A percentile compares a stretch with the other conserved stretches of the same genome.
These are phyloP conservation scores for Metschnikowia lachancei DNA, from an alignment of 805 yeast species.

Conservation along the genomic window DNA sequence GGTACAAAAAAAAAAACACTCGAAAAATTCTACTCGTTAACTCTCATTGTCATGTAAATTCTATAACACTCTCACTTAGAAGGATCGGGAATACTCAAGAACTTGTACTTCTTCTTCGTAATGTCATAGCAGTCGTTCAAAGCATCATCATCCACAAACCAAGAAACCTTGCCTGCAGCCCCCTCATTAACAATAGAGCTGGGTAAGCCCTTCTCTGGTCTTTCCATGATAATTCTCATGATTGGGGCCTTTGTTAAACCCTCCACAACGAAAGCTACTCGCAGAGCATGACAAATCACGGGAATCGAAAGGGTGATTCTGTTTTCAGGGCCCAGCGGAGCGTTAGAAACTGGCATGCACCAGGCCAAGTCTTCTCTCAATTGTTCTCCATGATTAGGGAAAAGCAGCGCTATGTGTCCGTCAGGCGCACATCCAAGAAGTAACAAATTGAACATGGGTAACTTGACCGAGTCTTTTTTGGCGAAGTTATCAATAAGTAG, in stretches of 20 bases:
- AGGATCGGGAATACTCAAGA: conserved; percentile 34
- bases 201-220: conserved; percentile 96
- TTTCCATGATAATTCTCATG: conserved; percentile 86
- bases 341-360: conserved; percentile 90
- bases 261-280: conserved; percentile 93
- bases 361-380: conserved; percentile 89
- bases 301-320: conserved; percentile 92
- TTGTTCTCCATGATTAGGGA: conserved; percentile 83
- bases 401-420: conserved; percentile 95
- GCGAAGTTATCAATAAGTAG: conserved; percentile 86
- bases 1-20: too few relatives aligned
- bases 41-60: conserved; percentile 1
- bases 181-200: conserved; percentile 90
- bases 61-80: conserved; percentile 12
- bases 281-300: conserved; percentile 87
- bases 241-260: conserved; percentile 95
- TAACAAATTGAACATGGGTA: conserved; percentile 90
- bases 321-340: conserved; percentile 83
- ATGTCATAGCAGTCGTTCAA: conserved; percentile 70
- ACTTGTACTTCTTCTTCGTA: conserved; percentile 70
- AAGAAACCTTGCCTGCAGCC: conserved; percentile 93
- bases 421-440: conserved; percentile 97
- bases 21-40: neutral
- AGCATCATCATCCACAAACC: conserved; percentile 97
- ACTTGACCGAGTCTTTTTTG: conserved; percentile 89